Evolutionary conservation across 1,139 yeast species (phyloP).

Genomic region (Nakaseomyces bracarensis): DNA sequence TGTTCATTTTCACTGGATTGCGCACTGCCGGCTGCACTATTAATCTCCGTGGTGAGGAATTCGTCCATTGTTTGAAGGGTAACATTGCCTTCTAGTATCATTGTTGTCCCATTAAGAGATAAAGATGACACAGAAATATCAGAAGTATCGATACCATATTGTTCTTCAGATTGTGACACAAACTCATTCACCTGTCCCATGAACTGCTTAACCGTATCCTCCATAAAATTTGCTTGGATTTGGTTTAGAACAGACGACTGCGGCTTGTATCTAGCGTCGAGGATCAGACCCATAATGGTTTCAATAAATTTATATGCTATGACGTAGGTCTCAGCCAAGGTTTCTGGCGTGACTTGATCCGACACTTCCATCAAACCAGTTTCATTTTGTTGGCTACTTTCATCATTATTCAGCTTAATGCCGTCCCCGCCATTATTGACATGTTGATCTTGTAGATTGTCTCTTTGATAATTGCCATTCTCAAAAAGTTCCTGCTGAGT

Average conservation of each 20-base stretch:
- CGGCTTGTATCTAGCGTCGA: constrained; percentile 12
- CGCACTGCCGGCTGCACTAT: not conserved
- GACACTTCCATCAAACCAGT: constrained; percentile 19
- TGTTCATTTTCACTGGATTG: not conserved
- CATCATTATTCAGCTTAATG: not conserved
- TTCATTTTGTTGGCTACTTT: constrained; percentile 10
- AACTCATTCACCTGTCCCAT: constrained; percentile 15
- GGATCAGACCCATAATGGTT: constrained; percentile 17
- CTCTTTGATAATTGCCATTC: constrained; percentile 6
- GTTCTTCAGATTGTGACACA: not conserved
- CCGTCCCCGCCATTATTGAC: not conserved
- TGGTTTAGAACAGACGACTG: constrained; percentile 12
- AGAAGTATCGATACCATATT: constrained; percentile 6
- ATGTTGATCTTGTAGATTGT: constrained; percentile 7
- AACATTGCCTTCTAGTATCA: not conserved
- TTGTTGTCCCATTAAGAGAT: not conserved
- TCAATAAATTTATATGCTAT: constrained; percentile 20
- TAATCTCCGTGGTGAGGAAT: not conserved
- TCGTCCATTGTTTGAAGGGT: not conserved
- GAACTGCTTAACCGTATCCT: constrained; percentile 16
- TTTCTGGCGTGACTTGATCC: constrained; percentile 23
- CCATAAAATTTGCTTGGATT: constrained; percentile 20
- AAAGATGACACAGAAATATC: not conserved
- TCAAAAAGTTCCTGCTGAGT: not conserved
- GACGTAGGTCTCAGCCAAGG: constrained; percentile 21